Evolutionary conservation across 139 green algal genomes (phyloP), one percentile per base, ranked within the genome.

Genomic region (Ettlia oleoabundans): DNA sequence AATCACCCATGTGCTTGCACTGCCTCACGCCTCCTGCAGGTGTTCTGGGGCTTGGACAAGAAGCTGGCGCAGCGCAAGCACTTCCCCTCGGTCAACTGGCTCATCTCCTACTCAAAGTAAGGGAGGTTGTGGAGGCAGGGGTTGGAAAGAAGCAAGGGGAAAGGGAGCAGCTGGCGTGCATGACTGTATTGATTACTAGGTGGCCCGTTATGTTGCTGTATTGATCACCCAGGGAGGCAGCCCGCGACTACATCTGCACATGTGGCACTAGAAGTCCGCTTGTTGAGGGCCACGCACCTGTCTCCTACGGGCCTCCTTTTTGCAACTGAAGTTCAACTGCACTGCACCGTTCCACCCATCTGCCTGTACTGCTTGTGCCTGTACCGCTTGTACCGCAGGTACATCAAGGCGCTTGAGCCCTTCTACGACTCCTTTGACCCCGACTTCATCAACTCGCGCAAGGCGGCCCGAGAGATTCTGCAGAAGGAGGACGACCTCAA

Each of bases 1-100:
- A 38, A 37, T 51, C 26, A 21, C 66, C 1, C 22, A 7, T 30
- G 37, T 43, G 3, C 41, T 62, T 47, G 33, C 68, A n/a, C 33
- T 6, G 28, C 4, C 8, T 35, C 33, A 21, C 30, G 24, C 43
- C 30, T 3, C 28, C 10, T 66, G 82, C 89, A 97, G 94, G 97
- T 99, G 82, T 99, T 99, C 87, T 99, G 97, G 97, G 97, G 97
- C n/a, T 83, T 99, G 86, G 97, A 99, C 91, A 99, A 99, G 94
- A 99, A 99, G 94, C 94, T 99, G 68, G 97, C 97, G 4, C 97
- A 99, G 91, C 92, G 97, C 82, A 99, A 99, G 92, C 97, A 99
- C 89, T 99, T 99, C 88, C 97, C 97, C 19, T 97, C 93, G 2
- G 97, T 99, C 83, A 99, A 99, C 92, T 99, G 97, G 97, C 93